Evolutionary conservation across 2,329 filamentous ascomycete species (phyloP).

Genomic region (Pleoardoris graminearum): DNA sequence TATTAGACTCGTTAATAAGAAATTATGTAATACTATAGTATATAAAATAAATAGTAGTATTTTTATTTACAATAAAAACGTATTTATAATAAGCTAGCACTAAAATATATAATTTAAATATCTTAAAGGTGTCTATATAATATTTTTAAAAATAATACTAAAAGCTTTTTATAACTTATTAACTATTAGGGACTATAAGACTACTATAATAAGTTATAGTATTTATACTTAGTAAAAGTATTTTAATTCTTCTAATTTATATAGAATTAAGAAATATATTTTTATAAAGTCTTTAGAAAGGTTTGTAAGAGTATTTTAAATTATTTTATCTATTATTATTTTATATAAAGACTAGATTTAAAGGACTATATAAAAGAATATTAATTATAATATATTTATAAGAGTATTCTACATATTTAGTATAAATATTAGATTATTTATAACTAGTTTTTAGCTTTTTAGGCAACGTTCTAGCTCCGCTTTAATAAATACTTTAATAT

Average conservation of each 20-base stretch:
- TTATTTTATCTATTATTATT: constrained; percentile 43
- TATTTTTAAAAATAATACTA: constrained; percentile 41
- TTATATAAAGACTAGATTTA: constrained; percentile 33
- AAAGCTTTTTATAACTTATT: constrained; percentile 47
- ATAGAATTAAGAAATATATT: constrained; percentile 23
- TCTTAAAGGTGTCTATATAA: constrained; percentile 16
- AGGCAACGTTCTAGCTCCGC: constrained; percentile 29
- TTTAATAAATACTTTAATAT: constrained; percentile 31
- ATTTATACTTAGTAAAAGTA: constrained; percentile 27
- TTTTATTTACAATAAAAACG: constrained; percentile 26
- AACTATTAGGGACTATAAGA: constrained; percentile 33
- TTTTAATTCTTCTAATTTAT: constrained; percentile 16
- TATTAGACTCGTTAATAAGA: constrained; percentile 7
- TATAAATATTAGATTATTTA: constrained; percentile 31
- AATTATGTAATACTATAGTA: constrained; percentile 29
- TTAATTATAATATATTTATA: constrained; percentile 22
- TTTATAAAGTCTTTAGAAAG: constrained; percentile 22
- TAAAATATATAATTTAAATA: constrained; percentile 19
- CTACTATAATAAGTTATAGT: constrained; percentile 39
- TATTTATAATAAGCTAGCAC: constrained; percentile 25
- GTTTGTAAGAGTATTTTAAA: constrained; percentile 30
- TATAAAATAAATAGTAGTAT: constrained; percentile 20
- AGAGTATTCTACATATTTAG: constrained; percentile 31
- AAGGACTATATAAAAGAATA: constrained; percentile 32
- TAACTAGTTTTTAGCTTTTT: constrained; percentile 13